Conservation (phyloP, 345 rosid genomes). For the Microcos paniculata region DNA sequence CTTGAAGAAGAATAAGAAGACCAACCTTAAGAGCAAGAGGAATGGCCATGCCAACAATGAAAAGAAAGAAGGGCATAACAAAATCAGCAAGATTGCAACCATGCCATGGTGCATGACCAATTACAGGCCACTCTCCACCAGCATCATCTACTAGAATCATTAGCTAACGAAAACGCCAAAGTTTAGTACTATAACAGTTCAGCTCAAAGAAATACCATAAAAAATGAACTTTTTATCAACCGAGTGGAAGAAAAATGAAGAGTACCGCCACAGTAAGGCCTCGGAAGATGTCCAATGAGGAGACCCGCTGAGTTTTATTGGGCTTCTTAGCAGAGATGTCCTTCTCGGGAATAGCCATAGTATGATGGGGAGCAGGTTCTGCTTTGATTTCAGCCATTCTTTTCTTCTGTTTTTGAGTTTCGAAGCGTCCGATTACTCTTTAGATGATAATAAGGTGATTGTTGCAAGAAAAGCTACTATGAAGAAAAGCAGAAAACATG, state of each 20-base stretch:
- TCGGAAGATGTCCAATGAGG: constrained; percentile 83
- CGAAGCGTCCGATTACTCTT: background rate
- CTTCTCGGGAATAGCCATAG: constrained; percentile 32
- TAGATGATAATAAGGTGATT: background rate
- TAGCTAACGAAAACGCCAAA: constrained; percentile 36
- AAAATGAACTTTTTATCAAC: background rate
- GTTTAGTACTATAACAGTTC: background rate
- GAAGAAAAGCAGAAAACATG: constrained; percentile 75
- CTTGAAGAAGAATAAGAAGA: background rate
- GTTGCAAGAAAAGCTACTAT: constrained; percentile 13
- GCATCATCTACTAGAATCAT: constrained; percentile 93
- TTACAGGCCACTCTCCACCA: constrained; percentile 87
- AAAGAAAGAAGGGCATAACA: constrained; percentile 92
- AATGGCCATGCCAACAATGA: constrained; percentile 88
- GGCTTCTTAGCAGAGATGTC: constrained; percentile 23
- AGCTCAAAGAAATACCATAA: background rate
- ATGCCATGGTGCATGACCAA: constrained; percentile 86
- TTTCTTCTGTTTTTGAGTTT: background rate
- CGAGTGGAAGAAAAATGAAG: background rate
- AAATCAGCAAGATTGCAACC: constrained; percentile 95
- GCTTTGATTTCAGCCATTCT: constrained; percentile 57
- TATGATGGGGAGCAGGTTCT: constrained; percentile 31
- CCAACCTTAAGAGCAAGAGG: constrained; percentile 81
- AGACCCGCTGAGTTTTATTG: constrained; percentile 42
- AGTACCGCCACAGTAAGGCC: constrained; percentile 86